These are phyloP conservation scores for Termitomyces sp. DNA, from an alignment of 768 basidiomycete genomes.

Conservation along the genomic window DNA sequence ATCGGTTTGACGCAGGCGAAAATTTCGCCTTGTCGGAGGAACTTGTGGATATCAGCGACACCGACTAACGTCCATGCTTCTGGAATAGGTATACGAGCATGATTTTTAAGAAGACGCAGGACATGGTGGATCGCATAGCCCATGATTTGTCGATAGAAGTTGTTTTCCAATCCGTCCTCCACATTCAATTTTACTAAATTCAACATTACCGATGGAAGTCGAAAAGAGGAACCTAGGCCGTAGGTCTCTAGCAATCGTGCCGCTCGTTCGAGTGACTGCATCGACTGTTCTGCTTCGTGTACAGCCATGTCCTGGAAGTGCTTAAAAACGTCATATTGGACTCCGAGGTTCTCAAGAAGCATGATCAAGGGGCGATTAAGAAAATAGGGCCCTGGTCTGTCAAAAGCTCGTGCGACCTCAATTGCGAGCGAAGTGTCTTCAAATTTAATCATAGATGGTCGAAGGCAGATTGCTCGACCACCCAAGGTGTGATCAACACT, in stretches of 20 bases:
- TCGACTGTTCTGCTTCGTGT: constrained; percentile 38
- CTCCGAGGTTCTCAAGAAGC: constrained; percentile 58
- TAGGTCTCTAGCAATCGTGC: constrained; percentile 49
- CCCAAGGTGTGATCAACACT: constrained; percentile 52
- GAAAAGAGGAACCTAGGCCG: constrained; percentile 57
- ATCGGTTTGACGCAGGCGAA: constrained; percentile 55
- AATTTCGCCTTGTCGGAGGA: constrained; percentile 50
- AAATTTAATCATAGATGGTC: constrained; percentile 72
- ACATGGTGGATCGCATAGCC: constrained; percentile 57
- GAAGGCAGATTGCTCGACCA: constrained; percentile 47
- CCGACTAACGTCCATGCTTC: constrained; percentile 67
- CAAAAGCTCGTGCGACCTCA: constrained; percentile 65
- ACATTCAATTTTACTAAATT: constrained; percentile 48
- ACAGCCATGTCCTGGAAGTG: constrained; percentile 51
- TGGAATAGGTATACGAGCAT: constrained; percentile 65
- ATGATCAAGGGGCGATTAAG: constrained; percentile 67
- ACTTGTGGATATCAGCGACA: constrained; percentile 60
- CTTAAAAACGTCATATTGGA: constrained; percentile 51
- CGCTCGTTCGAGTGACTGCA: constrained; percentile 38
- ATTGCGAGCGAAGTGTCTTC: constrained; percentile 43
- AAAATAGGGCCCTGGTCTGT: constrained; percentile 53
- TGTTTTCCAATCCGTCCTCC: constrained; percentile 29
- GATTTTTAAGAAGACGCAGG: constrained; percentile 61
- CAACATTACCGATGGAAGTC: constrained; percentile 48
- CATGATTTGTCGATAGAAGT: constrained; percentile 51